phyloP scores from a whole-genome alignment of 306 rosid species.

The Trifolium pratense region DNA sequence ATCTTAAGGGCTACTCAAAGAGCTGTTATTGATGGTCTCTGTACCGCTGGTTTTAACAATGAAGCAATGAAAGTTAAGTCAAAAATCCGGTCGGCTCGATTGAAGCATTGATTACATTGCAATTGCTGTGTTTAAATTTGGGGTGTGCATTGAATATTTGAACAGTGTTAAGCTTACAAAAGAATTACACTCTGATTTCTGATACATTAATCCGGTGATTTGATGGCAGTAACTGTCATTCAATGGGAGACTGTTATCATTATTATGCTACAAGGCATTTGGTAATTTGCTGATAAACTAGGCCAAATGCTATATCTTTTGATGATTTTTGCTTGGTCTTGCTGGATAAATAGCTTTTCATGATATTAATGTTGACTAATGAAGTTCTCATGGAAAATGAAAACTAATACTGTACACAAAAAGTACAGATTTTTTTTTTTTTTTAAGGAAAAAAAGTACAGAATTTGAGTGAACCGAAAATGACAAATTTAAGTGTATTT shows the following conservation, averaged over 20 bases:
- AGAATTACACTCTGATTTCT: constrained; percentile 11
- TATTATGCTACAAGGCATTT: constrained; percentile 23
- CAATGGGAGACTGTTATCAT: constrained; percentile 6
- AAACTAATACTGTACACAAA: not conserved
- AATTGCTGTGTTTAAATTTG: constrained; percentile 9
- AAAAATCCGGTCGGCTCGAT: constrained; percentile 51
- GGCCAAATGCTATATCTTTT: constrained; percentile 12
- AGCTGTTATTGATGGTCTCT: constrained; percentile 71
- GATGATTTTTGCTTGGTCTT: constrained; percentile 6
- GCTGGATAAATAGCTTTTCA: not conserved
- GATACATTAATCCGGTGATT: not conserved
- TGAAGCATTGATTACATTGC: constrained; percentile 42
- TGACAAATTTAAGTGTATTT: not conserved
- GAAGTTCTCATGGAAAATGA: constrained; percentile 1
- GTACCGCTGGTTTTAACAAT: constrained; percentile 52
- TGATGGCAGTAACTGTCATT: constrained; percentile 13
- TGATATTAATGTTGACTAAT: not conserved
- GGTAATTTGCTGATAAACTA: not conserved
- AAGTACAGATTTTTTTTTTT: no score
- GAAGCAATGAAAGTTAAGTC: constrained; percentile 65
- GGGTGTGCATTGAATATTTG: constrained; percentile 5
- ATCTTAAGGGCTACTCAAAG: constrained; percentile 59
- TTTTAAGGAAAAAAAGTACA: no score
- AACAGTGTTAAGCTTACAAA: constrained; percentile 1
- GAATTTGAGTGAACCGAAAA: not conserved